Conservation (phyloP, 345 rosid genomes). For the Gossypium arboreum region DNA sequence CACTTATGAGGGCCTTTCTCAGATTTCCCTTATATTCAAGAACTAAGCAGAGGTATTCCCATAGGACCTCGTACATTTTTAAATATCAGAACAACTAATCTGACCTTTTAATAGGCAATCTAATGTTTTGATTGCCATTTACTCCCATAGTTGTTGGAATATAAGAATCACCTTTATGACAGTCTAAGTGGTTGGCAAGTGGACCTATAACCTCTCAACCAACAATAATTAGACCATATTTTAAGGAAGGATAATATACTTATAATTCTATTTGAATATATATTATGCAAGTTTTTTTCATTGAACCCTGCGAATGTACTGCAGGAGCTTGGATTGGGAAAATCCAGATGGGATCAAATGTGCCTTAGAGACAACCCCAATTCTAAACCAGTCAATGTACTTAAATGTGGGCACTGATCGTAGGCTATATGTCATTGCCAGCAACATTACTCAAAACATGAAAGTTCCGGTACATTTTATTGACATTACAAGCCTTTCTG, state of each 20-base stretch:
- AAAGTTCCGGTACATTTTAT: conserved; percentile 55
- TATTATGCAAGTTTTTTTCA: too few relatives aligned
- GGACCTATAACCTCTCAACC: too few relatives aligned
- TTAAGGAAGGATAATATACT: too few relatives aligned
- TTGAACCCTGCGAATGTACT: background rate
- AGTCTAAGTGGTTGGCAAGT: background rate
- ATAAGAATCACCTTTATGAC: background rate
- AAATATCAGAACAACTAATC: too few relatives aligned
- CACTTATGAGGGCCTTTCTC: background rate
- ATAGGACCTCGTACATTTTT: background rate
- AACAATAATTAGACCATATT: too few relatives aligned
- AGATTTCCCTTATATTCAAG: too few relatives aligned
- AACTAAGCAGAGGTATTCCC: too few relatives aligned
- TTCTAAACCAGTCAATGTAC: conserved; percentile 47
- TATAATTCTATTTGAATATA: too few relatives aligned
- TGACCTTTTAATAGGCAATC: background rate
- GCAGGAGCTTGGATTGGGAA: conserved; percentile 84
- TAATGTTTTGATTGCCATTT: background rate
- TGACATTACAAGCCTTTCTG: conserved; percentile 70
- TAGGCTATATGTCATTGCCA: conserved; percentile 44
- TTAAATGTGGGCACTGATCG: conserved; percentile 73
- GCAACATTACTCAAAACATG: conserved; percentile 49
- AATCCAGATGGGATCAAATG: conserved; percentile 83
- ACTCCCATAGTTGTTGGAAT: background rate
- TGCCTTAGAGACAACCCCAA: conserved; percentile 65